Conservation (phyloP, 257 asterid species). For the Solanum ossicruentum region DNA sequence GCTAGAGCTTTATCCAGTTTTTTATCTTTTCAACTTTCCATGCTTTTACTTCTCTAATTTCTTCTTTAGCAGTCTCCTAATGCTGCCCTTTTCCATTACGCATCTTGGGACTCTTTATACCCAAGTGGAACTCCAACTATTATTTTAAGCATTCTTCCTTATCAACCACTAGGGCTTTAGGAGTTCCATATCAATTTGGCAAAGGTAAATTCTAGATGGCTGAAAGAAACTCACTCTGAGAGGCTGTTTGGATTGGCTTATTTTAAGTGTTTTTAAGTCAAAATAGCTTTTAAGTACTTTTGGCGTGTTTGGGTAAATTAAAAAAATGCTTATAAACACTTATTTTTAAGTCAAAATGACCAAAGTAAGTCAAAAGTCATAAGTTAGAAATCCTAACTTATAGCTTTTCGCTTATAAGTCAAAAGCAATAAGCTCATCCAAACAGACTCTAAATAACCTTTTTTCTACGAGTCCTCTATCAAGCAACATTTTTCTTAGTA, state of each 20-base stretch:
- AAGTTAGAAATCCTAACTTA: too few species aligned
- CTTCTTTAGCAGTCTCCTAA: neutral
- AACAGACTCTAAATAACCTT: neutral
- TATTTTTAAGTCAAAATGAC: too few species aligned
- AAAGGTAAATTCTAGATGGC: neutral
- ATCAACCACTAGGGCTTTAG: neutral
- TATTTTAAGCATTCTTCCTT: neutral
- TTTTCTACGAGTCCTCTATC: neutral
- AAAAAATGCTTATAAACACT: too few species aligned
- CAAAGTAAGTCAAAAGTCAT: too few species aligned
- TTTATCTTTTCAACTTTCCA: neutral
- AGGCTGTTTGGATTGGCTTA: too few species aligned
- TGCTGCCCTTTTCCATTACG: neutral
- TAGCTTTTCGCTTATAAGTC: too few species aligned
- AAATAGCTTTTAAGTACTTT: too few species aligned
- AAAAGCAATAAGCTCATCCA: too few species aligned
- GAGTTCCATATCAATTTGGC: neutral
- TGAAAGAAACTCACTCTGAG: neutral
- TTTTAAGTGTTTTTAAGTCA: too few species aligned
- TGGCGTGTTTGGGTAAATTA: too few species aligned
- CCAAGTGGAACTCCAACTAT: neutral
- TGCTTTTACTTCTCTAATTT: neutral
- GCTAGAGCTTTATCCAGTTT: neutral
- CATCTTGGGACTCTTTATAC: neutral
- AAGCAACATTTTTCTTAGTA: neutral